Percentiles rank a stretch among this genome's conserved stretches.
Conservation (phyloP, 306 rosid species). For the Phaseolus lunatus region DNA sequence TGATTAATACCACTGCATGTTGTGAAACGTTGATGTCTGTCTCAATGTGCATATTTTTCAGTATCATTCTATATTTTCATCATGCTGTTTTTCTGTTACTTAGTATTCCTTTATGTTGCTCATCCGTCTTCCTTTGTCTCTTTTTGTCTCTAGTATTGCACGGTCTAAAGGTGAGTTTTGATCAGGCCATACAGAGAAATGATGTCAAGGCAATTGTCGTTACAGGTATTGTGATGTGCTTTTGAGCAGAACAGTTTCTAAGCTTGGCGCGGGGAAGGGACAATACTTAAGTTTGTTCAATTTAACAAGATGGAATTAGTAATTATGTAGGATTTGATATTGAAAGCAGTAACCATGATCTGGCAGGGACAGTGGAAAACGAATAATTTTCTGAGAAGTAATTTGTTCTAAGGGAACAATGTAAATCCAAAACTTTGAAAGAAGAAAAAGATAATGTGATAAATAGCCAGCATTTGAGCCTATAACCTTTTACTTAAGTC, state of each 20-base stretch:
- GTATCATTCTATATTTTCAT: constrained; percentile 7
- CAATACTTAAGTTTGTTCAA: not conserved
- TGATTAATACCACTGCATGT: not conserved
- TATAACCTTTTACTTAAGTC: too few species aligned
- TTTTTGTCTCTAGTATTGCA: constrained; percentile 57
- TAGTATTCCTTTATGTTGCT: constrained; percentile 27
- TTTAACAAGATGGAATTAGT: not conserved
- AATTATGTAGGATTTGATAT: constrained; percentile 8
- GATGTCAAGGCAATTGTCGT: constrained; percentile 94
- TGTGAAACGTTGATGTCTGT: constrained; percentile 26
- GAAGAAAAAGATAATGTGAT: too few species aligned
- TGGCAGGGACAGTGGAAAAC: too few species aligned
- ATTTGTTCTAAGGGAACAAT: too few species aligned
- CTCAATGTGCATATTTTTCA: constrained; percentile 2
- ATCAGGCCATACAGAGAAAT: constrained; percentile 72
- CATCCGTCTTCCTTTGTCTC: constrained; percentile 15
- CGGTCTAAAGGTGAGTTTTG: constrained; percentile 76
- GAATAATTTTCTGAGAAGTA: too few species aligned
- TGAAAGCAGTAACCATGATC: not conserved
- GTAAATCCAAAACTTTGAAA: too few species aligned
- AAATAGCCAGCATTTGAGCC: too few species aligned
- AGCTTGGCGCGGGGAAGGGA: not conserved
- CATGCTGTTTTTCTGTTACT: not conserved
- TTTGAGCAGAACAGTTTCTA: constrained; percentile 23
- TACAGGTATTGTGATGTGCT: constrained; percentile 60